A percentile compares a stretch with the other conserved stretches of the same genome.
Evolutionary conservation across 106 monocot genomes (phyloP).

Genomic region (Phalaenopsis aphrodite): DNA sequence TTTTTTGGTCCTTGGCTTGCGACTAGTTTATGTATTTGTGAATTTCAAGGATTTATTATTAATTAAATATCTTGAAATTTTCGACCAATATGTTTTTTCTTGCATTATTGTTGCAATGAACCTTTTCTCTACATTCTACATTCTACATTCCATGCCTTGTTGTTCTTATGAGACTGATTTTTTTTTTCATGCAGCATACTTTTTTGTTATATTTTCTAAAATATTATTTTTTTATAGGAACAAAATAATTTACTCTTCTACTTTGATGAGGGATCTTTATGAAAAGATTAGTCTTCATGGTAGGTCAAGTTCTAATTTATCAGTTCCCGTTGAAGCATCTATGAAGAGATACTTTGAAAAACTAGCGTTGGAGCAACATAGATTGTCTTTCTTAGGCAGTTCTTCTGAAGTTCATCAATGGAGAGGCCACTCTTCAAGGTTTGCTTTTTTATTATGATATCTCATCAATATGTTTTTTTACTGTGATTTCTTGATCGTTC

Average conservation of each 20-base stretch:
- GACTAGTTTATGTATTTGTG: background rate
- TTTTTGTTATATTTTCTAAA: background rate
- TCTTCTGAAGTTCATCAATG: conserved; percentile 48
- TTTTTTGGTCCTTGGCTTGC: background rate
- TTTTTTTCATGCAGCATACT: background rate
- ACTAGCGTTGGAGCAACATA: conserved; percentile 55
- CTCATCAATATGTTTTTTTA: background rate
- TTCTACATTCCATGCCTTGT: background rate
- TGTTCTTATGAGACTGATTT: background rate
- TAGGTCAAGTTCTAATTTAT: background rate
- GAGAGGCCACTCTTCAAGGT: conserved; percentile 52
- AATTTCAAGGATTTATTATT: background rate
- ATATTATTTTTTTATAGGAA: conserved; percentile 31
- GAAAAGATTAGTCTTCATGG: conserved; percentile 18
- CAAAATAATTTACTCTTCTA: conserved; percentile 33
- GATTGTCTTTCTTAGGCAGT: conserved; percentile 23
- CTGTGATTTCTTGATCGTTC: background rate
- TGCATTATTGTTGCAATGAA: background rate
- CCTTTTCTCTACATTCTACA: background rate
- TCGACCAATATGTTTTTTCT: background rate
- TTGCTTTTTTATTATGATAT: background rate
- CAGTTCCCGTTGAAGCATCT: conserved; percentile 7
- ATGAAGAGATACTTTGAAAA: conserved; percentile 34
- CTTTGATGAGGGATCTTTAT: conserved; percentile 61
- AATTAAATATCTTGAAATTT: background rate